Base-by-base conservation (phyloP, 2,329 filamentous ascomycete genomes). In the Colletotrichum destructivum region DNA sequence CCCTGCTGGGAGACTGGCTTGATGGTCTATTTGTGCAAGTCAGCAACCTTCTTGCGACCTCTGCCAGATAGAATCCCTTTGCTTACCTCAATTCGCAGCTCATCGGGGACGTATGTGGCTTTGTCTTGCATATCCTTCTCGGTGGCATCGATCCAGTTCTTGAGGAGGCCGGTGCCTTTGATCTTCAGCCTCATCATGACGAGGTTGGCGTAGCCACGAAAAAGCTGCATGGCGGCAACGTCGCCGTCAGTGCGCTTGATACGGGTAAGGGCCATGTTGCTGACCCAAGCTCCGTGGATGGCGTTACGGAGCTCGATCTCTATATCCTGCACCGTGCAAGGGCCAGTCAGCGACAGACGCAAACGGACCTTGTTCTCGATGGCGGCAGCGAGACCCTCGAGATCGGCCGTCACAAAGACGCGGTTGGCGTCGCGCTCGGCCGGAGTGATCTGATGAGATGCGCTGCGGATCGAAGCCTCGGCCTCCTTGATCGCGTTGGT, bases 111-210 rank as follows among this genome's bases (percentile, higher is more conserved):
- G 26, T 21, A 44, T 3, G 38, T 18, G 6, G 35, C 18, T 0
- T n/a, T 21, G 21, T 21, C 15, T 23, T 62, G 63, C 7, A 62
- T n/a, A 4, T 38, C 42, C 21, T 62, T 35, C 38, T 61, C 51
- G 13, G 49, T 67, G 5, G 35, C 49, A 18, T 62, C 35, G 15
- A 67, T 35, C 56, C 63, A 67, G 7, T 67, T 57, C n/a, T 21
- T 38, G 18, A 62, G 16, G 26, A 40, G 35, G 1, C 31, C n/a
- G 8, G 26, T 35, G 11, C 9, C 9, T 3, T n/a, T 60, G 16
- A 57, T n/a, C 18, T 38, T 13, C 12, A 71, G 49, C 16, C 35
- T 47, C 23, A 16, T 12, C n/a, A 38, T 40, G 42, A 57, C 52
- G 11, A 67, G 15, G 18, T 51, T 16, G 44, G 54, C 63, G 15